A percentile compares a stretch with the other conserved stretches of the same genome.
These are phyloP conservation scores for Elsinoe arachidis DNA, from an alignment of 2,329 filamentous ascomycete genomes.

Conservation along the genomic window DNA sequence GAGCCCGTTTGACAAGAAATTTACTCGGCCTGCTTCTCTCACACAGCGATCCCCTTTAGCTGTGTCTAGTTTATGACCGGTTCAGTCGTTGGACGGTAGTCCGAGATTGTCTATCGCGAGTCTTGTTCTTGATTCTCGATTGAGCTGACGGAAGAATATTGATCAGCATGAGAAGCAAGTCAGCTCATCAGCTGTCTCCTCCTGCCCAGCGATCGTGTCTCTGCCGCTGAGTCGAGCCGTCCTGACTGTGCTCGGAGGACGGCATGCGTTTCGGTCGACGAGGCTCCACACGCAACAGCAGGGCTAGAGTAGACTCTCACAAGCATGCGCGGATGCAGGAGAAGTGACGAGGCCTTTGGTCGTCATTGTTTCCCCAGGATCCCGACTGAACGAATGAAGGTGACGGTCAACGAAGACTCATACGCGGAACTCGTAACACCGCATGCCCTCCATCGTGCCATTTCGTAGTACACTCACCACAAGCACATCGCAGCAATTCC, in stretches of 20 bases:
- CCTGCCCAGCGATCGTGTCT: background rate
- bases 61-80: conserved; percentile 8
- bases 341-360: background rate
- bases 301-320: background rate
- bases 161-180: too few species aligned
- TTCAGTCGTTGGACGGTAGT: background rate
- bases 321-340: background rate
- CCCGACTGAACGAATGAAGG: background rate
- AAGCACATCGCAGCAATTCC: background rate
- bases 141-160: background rate
- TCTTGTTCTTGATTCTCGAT: background rate
- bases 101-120: conserved; percentile 1
- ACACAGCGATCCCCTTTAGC: conserved; percentile 2
- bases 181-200: background rate
- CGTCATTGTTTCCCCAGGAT: background rate
- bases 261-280: background rate
- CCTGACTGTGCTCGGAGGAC: background rate
- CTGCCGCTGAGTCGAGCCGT: background rate
- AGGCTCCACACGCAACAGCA: background rate
- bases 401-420: background rate
- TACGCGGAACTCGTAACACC: too few species aligned
- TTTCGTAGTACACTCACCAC: too few species aligned
- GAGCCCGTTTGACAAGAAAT: conserved; percentile 1
- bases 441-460: too few species aligned
- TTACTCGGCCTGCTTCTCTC: background rate